Evolutionary conservation across 768 basidiomycete genomes (phyloP), one percentile per base, ranked within the genome.

Genomic region (Leucosporidium creatinivorum): DNA sequence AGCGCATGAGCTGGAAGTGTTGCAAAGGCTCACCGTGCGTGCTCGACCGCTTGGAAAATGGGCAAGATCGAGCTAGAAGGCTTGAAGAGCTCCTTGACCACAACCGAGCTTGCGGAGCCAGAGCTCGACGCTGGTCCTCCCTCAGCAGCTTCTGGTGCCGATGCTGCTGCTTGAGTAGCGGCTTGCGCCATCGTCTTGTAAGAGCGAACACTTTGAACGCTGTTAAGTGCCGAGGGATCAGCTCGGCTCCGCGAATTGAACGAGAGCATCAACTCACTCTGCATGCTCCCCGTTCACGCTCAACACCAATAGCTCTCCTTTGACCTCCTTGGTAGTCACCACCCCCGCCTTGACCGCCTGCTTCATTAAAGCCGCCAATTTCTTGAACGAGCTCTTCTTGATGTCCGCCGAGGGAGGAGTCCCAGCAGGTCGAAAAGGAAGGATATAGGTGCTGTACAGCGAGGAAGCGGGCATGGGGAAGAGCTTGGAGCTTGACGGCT

Each of bases 381-480:
- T 72, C 52, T 69, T 69, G 65, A 62, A 72, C 23, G 25, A 13
- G 15, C 28, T 28, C 30, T 62, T 58, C 54, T 72, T 72, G 55
- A 72, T 47, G 25, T 72, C 70, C 13, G 44, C 54, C 10, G 60
- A 4, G 0, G 28, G 12, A 36, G 58, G 26, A n/a, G 60, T 7
- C 30, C 21, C n/a, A 30, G 68, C 57, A 9, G 69, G 69, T 15
- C 67, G 66, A 47, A 10, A 64, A n/a, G 69, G 67, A 9, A 70
- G 65, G 54, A 70, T 60, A 48, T 66, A 51, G 23, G 65, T 36
- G 0, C 58, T 61, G 58, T 70, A 68, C 44, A 70, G 59, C 17
- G 67, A 55, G 8, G 72, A 73, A 49, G 66, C 67, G 31, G 69
- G 56, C 18, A 73, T 13, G 17, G 67, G 67, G 59, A 71, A 66